Evolutionary conservation across 1,284 basidiomycete species (phyloP).

Genomic region (Vanrija sp.): DNA sequence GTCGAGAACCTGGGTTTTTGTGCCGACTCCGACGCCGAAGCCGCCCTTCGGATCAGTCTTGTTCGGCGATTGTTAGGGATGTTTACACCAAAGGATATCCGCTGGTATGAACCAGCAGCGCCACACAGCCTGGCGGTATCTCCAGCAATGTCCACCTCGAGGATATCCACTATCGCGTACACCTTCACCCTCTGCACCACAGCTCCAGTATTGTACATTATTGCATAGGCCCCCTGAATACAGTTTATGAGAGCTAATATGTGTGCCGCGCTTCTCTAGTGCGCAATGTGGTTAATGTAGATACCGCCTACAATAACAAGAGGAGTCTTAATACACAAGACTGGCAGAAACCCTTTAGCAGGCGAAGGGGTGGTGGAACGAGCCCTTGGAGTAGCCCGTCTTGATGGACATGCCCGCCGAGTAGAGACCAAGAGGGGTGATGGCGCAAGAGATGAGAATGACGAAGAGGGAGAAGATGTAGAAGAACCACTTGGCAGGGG

Average conservation of each 20-base stretch:
- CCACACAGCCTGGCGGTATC: no score
- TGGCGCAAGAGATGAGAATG: slow-evolving; percentile 28
- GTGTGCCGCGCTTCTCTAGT: no score
- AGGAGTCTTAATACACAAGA: not conserved
- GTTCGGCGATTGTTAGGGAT: no score
- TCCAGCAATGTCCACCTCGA: no score
- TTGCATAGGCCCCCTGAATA: not conserved
- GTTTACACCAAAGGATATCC: no score
- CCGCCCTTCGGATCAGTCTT: no score
- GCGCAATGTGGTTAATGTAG: no score
- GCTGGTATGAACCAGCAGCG: no score
- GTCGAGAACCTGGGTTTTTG: no score
- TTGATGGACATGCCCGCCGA: slow-evolving; percentile 38
- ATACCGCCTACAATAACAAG: not conserved
- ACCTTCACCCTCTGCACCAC: no score
- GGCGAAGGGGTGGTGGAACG: slow-evolving; percentile 38
- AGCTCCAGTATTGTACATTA: not conserved
- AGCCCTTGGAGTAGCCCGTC: slow-evolving; percentile 32
- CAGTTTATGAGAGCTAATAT: not conserved
- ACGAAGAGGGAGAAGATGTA: slow-evolving; percentile 12
- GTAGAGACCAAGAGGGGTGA: slow-evolving; percentile 43
- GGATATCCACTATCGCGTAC: no score
- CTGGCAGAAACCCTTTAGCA: slow-evolving; percentile 21
- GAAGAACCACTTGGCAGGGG: slow-evolving; percentile 22
- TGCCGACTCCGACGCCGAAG: no score